Base-by-base conservation (phyloP, 805 yeast genomes). In the Starmerella vitae region DNA sequence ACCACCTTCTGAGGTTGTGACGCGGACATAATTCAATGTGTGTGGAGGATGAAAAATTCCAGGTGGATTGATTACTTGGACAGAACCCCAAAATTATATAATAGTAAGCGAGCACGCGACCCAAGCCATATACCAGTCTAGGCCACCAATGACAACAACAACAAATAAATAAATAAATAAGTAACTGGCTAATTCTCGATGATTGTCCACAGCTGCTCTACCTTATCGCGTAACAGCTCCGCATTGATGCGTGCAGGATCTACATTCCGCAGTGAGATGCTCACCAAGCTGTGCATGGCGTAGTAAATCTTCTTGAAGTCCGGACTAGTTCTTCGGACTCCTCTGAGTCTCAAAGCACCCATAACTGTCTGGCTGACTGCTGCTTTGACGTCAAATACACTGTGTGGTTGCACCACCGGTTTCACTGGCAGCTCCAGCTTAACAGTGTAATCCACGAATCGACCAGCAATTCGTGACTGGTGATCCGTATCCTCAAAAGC, bases 271-370 rank as follows among this genome's bases (percentile, higher is more conserved):
- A 61, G 39, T 10, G 61, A 53, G 36, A 52, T 52, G 22, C 45
- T 47, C 2, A 52, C 51, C 4, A 59, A 47, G 20, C 45, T 33
- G 38, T 45, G 52, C 18, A 60, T 47, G 14, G 52, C 45, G 21
- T 50, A 48, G 38, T 57, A 58, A 13, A 59, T 36, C 15, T 30
- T 42, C 18, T 51, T 49, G 45, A 46, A 59, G 10, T 56, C 58
- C 18, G 48, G 48, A 36, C 51, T 38, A 5, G 37, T 45, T n/a
- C 53, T 44, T 4, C 39, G 26, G 20, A 57, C 42, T 1, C 61
- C 63, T 4, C 62, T 54, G 35, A 61, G 42, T 12, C 65, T 49
- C 41, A 61, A 40, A n/a, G 58, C 65, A 2, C 59, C 55, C 42
- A 59, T 41, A 6, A 58, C 46, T 7, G 57, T 50, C 36, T 55